Conservation (phyloP, 2,329 filamentous ascomycete species). For the Corynespora cassiicola region DNA sequence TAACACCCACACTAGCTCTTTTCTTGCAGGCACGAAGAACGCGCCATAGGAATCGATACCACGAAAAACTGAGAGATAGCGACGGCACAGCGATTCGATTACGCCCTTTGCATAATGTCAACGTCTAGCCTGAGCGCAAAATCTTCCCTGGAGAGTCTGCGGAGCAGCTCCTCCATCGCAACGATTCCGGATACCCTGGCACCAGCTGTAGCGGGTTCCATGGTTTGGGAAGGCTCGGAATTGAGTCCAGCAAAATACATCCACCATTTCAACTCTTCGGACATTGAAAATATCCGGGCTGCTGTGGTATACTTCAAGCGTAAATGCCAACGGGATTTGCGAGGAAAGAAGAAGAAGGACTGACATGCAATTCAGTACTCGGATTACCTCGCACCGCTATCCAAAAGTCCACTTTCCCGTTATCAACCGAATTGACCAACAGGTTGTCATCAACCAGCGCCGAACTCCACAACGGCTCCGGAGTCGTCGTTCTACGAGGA, state of each 20-base stretch:
- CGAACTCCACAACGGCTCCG: slow-evolving; percentile 36
- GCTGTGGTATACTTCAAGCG: slow-evolving; percentile 42
- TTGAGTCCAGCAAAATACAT: slow-evolving; percentile 35
- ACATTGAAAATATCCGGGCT: slow-evolving; percentile 37
- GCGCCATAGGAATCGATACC: slow-evolving; percentile 1
- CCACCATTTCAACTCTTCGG: slow-evolving; percentile 26
- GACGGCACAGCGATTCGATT: too few species aligned
- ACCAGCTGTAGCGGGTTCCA: slow-evolving; percentile 33
- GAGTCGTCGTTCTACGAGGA: slow-evolving; percentile 40
- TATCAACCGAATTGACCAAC: slow-evolving; percentile 26
- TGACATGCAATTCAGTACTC: slow-evolving; percentile 19
- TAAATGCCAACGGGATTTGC: slow-evolving; percentile 19
- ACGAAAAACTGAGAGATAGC: too few species aligned
- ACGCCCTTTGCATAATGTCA: slow-evolving; percentile 32
- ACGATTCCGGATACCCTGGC: slow-evolving; percentile 38
- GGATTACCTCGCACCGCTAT: slow-evolving; percentile 26
- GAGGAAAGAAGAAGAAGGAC: not conserved
- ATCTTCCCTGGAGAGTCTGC: slow-evolving; percentile 40
- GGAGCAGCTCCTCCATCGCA: slow-evolving; percentile 27
- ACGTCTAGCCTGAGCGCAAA: slow-evolving; percentile 30
- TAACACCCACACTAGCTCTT: slow-evolving; percentile 3
- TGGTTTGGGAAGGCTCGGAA: slow-evolving; percentile 40
- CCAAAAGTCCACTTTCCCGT: slow-evolving; percentile 29
- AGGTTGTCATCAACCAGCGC: slow-evolving; percentile 34
- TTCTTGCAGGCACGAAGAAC: too few species aligned